Conservation (phyloP, 352 stramenopile genomes). For the Phytophthora brassicae region DNA sequence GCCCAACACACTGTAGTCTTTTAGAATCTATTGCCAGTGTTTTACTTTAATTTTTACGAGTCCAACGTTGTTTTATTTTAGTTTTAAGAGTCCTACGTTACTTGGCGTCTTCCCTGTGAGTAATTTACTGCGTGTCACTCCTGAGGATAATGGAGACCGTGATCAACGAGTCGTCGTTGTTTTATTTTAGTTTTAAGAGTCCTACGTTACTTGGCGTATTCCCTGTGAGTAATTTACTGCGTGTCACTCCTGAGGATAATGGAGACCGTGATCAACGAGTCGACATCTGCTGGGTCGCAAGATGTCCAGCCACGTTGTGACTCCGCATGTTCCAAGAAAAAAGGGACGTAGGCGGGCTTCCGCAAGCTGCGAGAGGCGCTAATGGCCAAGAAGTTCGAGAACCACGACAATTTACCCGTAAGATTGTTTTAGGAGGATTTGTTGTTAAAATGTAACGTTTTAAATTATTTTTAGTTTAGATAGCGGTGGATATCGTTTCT, state of each 20-base stretch:
- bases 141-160: constrained; percentile 13
- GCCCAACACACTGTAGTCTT: too few relatives aligned
- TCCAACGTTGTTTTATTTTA: too few relatives aligned
- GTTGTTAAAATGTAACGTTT: too few relatives aligned
- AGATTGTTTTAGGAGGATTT: too few relatives aligned
- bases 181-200: neutral
- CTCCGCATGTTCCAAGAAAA: constrained; percentile 9
- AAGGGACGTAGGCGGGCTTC: constrained; percentile 33
- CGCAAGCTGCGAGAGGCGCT: constrained; percentile 63
- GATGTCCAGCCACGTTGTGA: constrained; percentile 11
- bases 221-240: constrained; percentile 14
- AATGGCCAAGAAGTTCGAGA: constrained; percentile 54
- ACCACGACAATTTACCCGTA: constrained; percentile 48
- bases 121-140: constrained; percentile 18
- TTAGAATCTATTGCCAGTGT: too few relatives aligned
- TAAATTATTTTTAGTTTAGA: constrained; percentile 10
- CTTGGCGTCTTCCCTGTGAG: constrained; percentile 3
- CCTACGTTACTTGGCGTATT: constrained; percentile 1
- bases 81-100: neutral
- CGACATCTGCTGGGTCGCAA: constrained; percentile 29
- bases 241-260: constrained; percentile 13
- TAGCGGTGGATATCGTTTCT: constrained; percentile 27
- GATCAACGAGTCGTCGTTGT: constrained; percentile 1
- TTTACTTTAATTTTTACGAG: too few relatives aligned
- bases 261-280: constrained; percentile 8